Percentiles rank a stretch among this genome's conserved stretches.
Evolutionary conservation across 176 grass and related monocot genomes (phyloP).

Genomic region (Zea mays): DNA sequence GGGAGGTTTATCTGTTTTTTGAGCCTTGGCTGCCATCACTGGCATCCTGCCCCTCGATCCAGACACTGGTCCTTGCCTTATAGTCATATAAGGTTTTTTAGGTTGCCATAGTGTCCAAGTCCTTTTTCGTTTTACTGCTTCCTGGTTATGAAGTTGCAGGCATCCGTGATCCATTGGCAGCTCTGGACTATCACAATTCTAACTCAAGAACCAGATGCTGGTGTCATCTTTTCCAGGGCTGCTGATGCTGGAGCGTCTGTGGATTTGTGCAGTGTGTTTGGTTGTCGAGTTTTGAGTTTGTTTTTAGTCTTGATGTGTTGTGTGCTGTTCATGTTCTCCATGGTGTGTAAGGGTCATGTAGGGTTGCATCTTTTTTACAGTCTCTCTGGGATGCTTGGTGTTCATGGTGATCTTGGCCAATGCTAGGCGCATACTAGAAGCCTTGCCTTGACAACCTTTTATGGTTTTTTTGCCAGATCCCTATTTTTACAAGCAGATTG

Average conservation of each 20-base stretch:
- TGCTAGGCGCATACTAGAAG: conserved; percentile 54
- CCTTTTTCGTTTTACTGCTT: conserved; percentile 47
- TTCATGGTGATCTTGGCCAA: conserved; percentile 55
- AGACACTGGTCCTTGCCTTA: conserved; percentile 54
- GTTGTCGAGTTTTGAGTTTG: conserved; percentile 42
- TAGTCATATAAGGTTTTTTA: conserved; percentile 56
- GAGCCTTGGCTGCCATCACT: conserved; percentile 57
- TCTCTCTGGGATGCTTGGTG: conserved; percentile 72
- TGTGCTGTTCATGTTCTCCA: conserved; percentile 25
- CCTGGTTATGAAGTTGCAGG: conserved; percentile 45
- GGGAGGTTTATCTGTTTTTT: conserved; percentile 61
- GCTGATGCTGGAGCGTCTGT: conserved; percentile 30
- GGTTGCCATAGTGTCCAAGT: conserved; percentile 43
- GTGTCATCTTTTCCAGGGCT: conserved; percentile 1
- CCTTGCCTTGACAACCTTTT: conserved; percentile 62
- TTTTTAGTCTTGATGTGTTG: conserved; percentile 36
- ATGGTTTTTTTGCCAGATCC: conserved; percentile 78
- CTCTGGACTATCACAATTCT: conserved; percentile 32
- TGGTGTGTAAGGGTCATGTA: conserved; percentile 48
- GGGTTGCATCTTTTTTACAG: conserved; percentile 85
- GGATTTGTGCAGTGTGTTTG: conserved; percentile 42
- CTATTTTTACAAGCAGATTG: conserved; percentile 67
- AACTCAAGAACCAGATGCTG: neutral
- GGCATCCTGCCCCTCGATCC: conserved; percentile 50
- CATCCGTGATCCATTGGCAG: neutral